Base-by-base conservation (phyloP, 2,329 filamentous ascomycete species). In the Xylariaceae sp. region DNA sequence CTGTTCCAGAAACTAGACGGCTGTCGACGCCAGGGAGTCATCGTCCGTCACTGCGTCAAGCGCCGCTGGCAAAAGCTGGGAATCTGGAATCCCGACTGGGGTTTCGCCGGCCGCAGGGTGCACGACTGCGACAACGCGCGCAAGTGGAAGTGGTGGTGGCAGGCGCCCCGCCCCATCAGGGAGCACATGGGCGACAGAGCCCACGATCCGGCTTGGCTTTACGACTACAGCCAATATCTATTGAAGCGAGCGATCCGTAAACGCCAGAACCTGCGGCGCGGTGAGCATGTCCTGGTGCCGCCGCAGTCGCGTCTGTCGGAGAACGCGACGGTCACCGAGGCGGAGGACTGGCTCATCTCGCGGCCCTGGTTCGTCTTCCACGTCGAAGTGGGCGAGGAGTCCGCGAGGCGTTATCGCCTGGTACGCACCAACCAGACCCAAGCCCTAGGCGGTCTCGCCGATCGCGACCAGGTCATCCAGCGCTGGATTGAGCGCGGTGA, bases 11-110 rank as follows among this genome's bases (percentile, higher is more conserved):
- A 34, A 18, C 17, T 45, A 19, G 31, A 39, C 31, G 47, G 47
- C 29, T 2, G 15, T 31, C 39, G 30, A 37, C 44, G 44, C 28
- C 17, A 28, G 12, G 47, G 39, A 28, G 35, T 52, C 31, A 43
- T 51, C 15, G 41, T 45, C 37, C 48, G 48, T 16, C 50, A 50
- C 35, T 24, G 37, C n/a, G 22, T 53, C 38, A 54, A 52, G 44
- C 42, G 41, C 22, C 40, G 39, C 19, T 54, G 46, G 51, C 33
- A 50, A 41, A 44, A 48, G 35, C 46, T 53, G 3, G 50, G 48
- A 12, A 37, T 54, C 24, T 53, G 50, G 50, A 54, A 54, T 47
- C 31, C 42, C 13, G n/a, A 44, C 12, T 53, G 45, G 46, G 51
- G 46, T 8, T 48, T 51, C 33, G 37, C 42, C 13, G 44, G 48